Evolutionary conservation across 495 filamentous ascomycete genomes (phyloP).

Genomic region (Penicillium salamii): DNA sequence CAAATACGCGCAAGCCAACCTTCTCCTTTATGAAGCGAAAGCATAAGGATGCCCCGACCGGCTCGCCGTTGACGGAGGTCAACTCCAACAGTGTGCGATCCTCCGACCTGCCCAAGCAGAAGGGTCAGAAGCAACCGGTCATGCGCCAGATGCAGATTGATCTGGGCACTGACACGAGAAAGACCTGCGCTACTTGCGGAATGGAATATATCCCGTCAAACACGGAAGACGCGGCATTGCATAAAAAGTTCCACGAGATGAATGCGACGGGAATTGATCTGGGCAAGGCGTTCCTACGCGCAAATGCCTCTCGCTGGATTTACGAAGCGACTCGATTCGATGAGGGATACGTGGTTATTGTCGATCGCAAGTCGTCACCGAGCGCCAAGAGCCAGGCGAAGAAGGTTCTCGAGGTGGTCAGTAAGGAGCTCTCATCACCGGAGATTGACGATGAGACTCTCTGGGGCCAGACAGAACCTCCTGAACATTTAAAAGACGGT

Average conservation of each 20-base stretch:
- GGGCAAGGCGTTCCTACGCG: constrained; percentile 52
- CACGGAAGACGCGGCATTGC: constrained; percentile 59
- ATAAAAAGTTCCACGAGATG: constrained; percentile 67
- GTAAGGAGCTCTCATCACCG: constrained; percentile 62
- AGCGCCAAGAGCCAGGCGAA: constrained; percentile 55
- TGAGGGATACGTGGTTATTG: constrained; percentile 54
- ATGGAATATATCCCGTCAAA: constrained; percentile 73
- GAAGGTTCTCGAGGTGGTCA: constrained; percentile 65
- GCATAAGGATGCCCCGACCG: constrained; percentile 36
- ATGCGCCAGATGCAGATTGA: constrained; percentile 68
- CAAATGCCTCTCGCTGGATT: constrained; percentile 44
- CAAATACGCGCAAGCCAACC: constrained; percentile 51
- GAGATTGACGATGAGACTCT: constrained; percentile 56
- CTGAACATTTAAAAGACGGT: constrained; percentile 31
- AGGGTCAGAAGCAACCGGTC: constrained; percentile 30
- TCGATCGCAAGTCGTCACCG: constrained; percentile 53
- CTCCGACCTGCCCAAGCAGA: constrained; percentile 40
- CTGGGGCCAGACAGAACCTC: constrained; percentile 53
- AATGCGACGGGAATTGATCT: constrained; percentile 64
- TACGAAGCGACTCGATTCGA: constrained; percentile 45
- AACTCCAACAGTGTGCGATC: constrained; percentile 50
- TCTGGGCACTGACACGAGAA: constrained; percentile 56
- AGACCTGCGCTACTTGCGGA: constrained; percentile 61
- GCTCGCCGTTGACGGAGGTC: constrained; percentile 47
- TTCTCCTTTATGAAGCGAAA: constrained; percentile 56